A percentile compares a stretch with the other conserved stretches of the same genome.
These are phyloP conservation scores for Coriaria nepalensis DNA, from an alignment of 306 rosid genomes.

Conservation along the genomic window DNA sequence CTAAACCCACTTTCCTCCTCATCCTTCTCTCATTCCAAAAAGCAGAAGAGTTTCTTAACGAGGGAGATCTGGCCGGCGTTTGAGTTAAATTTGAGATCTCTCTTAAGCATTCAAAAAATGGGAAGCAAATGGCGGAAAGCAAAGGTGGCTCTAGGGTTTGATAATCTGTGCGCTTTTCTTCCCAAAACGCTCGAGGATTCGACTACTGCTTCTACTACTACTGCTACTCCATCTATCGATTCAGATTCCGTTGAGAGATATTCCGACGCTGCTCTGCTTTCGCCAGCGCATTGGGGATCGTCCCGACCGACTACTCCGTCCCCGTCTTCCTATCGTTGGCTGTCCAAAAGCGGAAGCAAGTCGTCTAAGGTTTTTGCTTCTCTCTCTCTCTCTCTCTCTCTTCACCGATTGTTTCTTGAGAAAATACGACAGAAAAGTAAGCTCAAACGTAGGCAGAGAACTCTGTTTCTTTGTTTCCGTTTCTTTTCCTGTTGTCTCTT, in stretches of 20 bases:
- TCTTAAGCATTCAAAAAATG: slow-evolving; percentile 26
- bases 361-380: slow-evolving; percentile 36
- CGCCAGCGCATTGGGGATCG: slow-evolving; percentile 47
- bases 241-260: slow-evolving; percentile 41
- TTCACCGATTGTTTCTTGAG: too few relatives aligned
- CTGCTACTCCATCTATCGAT: slow-evolving; percentile 23
- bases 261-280: slow-evolving; percentile 79
- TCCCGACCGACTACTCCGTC: slow-evolving; percentile 35
- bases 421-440: too few relatives aligned
- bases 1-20: slow-evolving; percentile 28
- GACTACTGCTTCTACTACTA: background rate
- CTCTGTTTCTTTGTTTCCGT: too few relatives aligned
- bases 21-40: background rate
- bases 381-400: background rate
- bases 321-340: slow-evolving; percentile 28
- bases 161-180: slow-evolving; percentile 61
- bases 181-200: slow-evolving; percentile 64
- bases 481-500: too few relatives aligned
- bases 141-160: slow-evolving; percentile 60
- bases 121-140: slow-evolving; percentile 96
- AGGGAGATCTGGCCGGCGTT: slow-evolving; percentile 50
- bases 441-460: too few relatives aligned
- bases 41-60: too few relatives aligned
- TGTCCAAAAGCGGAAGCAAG: slow-evolving; percentile 35
- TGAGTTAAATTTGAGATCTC: too few relatives aligned